phyloP scores from a whole-genome alignment of 2,329 filamentous ascomycete species.

The Neonectria faginata region DNA sequence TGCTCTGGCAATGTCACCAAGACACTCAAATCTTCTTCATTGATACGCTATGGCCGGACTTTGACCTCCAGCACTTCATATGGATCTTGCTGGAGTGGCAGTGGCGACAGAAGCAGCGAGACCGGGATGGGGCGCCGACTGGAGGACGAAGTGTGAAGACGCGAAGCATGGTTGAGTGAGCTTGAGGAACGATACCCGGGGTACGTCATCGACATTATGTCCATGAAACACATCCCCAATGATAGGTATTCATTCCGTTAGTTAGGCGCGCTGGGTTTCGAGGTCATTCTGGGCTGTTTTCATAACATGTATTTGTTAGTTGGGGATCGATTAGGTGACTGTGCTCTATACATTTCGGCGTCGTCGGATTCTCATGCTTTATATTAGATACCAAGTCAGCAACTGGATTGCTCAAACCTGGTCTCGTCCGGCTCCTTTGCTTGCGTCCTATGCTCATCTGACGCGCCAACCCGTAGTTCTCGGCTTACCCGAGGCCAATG shows the following conservation, averaged over 20 bases:
- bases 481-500: conserved; percentile 28
- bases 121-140: conserved; percentile 60
- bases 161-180: conserved; percentile 35
- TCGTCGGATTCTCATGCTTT: background rate
- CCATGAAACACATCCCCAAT: conserved; percentile 19
- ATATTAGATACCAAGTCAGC: conserved; percentile 8
- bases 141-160: conserved; percentile 46
- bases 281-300: background rate
- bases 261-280: conserved; percentile 16
- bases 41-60: conserved; percentile 94
- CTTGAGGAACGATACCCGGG: conserved; percentile 40
- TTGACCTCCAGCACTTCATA: conserved; percentile 92
- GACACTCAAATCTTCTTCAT: conserved; percentile 93
- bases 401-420: background rate
- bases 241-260: conserved; percentile 21
- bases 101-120: conserved; percentile 70
- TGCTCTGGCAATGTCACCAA: conserved; percentile 98
- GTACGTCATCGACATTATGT: conserved; percentile 21
- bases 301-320: background rate
- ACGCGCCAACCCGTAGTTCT: background rate
- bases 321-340: background rate
- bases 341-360: background rate
- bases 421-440: background rate
- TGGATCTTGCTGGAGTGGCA: conserved; percentile 94
- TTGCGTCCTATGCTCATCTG: background rate